Base-by-base conservation (phyloP, 2,329 filamentous ascomycete species). In the Diaporthe citri region DNA sequence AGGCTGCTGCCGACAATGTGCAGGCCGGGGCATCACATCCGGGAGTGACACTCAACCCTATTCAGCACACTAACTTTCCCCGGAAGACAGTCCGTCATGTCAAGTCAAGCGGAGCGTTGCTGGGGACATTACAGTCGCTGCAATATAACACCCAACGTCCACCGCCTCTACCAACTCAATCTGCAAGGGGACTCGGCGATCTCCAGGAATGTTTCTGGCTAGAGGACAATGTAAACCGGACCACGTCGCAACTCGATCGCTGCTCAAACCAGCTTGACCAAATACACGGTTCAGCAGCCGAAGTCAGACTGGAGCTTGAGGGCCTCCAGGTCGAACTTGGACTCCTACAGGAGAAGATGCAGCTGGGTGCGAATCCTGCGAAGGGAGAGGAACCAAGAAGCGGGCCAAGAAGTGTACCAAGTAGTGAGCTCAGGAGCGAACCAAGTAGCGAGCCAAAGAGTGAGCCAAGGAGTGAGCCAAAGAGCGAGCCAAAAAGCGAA, bases 141-240 rank as follows among this genome's bases (percentile, higher is more conserved):
- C 64, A 69, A 28, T 55, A 69, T 36, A 55, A 17, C 34, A 55
- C 13, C 17, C 64, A 31, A 22, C 48, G 34, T 41, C 64, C 15
- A 25, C 22, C 48, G n/a, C 64, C 64, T 55, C 34, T 55, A 8
- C 64, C 48, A 41, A 20, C 22, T 5, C 64, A 41, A 41, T 39
- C 48, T 55, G n/a, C 36, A 25, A 46, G 43, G 25, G 55, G 72
- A 31, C 62, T 73, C 9, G 72, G 64, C 1, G 72, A 56, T 1
- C 25, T 73, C 17, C 72, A 73, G 41, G 48, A 73, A 28, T 59
- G 17, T 55, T 73, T 73, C 28, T 73, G 72, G 72, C 31, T 73
- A 1, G 52, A 59, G 12, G 62, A 73, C 60, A 69, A 28, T n/a
- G 28, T 73, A 3, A 52, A 46, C 22, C 46, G 51, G 15, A 73